A percentile compares a stretch with the other conserved stretches of the same genome.
Evolutionary conservation across 345 rosid genomes (phyloP).

Genomic region (Dipteronia dyeriana): DNA sequence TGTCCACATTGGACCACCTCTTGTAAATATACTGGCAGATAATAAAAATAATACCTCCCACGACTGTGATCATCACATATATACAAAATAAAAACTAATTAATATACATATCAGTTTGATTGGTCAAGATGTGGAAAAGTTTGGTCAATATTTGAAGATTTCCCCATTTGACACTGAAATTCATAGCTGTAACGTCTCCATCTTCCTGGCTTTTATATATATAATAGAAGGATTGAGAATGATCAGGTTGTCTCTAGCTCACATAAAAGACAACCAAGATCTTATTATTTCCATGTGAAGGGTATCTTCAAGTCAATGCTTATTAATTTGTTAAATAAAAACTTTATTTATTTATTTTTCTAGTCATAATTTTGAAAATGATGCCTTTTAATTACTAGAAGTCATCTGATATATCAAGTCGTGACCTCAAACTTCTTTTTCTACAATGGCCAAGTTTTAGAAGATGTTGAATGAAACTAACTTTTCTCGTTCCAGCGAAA

Average conservation of each 20-base stretch:
- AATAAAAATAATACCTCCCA: neutral
- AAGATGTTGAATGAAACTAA: neutral
- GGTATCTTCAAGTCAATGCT: conserved; percentile 34
- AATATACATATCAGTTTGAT: conserved; percentile 34
- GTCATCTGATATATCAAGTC: neutral
- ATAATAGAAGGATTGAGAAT: conserved; percentile 29
- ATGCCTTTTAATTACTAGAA: neutral
- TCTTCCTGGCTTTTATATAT: neutral
- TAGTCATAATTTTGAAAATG: conserved; percentile 20
- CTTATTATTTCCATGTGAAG: conserved; percentile 34
- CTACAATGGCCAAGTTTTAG: neutral
- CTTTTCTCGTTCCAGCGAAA: neutral
- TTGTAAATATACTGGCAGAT: neutral
- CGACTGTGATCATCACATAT: neutral
- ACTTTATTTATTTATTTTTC: neutral
- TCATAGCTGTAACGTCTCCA: conserved; percentile 50
- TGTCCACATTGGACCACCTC: neutral
- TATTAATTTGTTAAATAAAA: neutral
- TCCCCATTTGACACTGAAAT: conserved; percentile 23
- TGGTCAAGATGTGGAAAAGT: conserved; percentile 39
- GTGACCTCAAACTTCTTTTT: neutral
- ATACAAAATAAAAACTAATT: neutral
- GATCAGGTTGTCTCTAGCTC: conserved; percentile 30
- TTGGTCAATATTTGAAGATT: conserved; percentile 35
- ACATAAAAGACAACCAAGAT: conserved; percentile 6